Evolutionary conservation across 2,329 filamentous ascomycete genomes (phyloP).

Genomic region (Diaporthe australafricana): DNA sequence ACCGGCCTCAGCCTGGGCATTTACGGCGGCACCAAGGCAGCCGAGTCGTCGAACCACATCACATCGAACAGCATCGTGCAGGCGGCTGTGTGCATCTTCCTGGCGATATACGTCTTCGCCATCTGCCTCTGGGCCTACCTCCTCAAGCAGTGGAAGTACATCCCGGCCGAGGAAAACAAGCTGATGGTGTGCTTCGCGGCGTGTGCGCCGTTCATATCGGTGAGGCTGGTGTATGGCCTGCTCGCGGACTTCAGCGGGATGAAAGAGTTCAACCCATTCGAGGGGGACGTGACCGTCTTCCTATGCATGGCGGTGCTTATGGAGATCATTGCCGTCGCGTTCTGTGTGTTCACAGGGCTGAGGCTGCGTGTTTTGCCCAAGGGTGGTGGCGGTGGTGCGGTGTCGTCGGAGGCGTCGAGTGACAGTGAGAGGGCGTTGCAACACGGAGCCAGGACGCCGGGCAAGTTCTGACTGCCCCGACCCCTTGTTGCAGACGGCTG

Average conservation of each 20-base stretch:
- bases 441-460: not conserved
- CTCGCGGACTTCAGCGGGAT: constrained; percentile 39
- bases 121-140: constrained; percentile 39
- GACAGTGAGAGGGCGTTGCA: constrained; percentile 3
- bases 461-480: not conserved
- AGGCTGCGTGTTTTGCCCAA: constrained; percentile 27
- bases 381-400: constrained; percentile 39
- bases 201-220: constrained; percentile 44
- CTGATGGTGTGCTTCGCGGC: constrained; percentile 44
- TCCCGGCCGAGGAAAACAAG: constrained; percentile 42
- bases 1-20: constrained; percentile 36
- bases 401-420: not conserved
- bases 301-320: constrained; percentile 47
- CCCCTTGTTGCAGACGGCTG: no score
- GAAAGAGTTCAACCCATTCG: constrained; percentile 34
- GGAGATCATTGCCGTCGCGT: constrained; percentile 44
- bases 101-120: constrained; percentile 38
- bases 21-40: constrained; percentile 35
- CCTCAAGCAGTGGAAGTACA: constrained; percentile 29
- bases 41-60: constrained; percentile 12
- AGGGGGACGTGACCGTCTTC: constrained; percentile 44
- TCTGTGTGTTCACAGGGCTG: constrained; percentile 39
- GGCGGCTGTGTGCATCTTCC: constrained; percentile 29
- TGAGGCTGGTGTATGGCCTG: constrained; percentile 39
- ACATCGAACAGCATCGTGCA: constrained; percentile 32